Conservation (phyloP, 345 rosid species). For the Trapa incisa region DNA sequence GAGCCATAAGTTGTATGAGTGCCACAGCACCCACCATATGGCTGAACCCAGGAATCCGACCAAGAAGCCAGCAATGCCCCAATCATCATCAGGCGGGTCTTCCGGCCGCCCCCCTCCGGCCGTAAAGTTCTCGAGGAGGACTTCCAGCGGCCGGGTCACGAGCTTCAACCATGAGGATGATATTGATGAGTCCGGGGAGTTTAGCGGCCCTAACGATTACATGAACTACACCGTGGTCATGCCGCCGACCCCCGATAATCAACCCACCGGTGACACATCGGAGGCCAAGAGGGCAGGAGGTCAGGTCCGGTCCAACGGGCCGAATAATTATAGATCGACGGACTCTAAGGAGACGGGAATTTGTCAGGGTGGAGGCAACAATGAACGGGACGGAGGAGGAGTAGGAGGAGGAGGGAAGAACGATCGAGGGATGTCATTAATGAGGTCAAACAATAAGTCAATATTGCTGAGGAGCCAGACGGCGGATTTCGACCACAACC, state of each 20-base stretch:
- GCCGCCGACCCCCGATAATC: slow-evolving; percentile 97
- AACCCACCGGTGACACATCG: slow-evolving; percentile 32
- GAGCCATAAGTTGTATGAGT: neutral
- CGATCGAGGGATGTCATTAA: slow-evolving; percentile 39
- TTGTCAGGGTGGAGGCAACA: slow-evolving; percentile 22
- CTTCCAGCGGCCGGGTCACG: slow-evolving; percentile 54
- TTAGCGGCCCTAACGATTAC: slow-evolving; percentile 56
- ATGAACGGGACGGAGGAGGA: too few relatives aligned
- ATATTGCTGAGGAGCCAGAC: slow-evolving; percentile 85
- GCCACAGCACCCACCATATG: neutral
- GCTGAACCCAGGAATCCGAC: slow-evolving; percentile 23
- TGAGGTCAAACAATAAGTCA: slow-evolving; percentile 59
- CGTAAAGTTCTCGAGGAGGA: slow-evolving; percentile 50
- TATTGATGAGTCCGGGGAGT: slow-evolving; percentile 52
- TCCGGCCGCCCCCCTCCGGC: slow-evolving; percentile 38
- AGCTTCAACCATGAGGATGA: slow-evolving; percentile 74
- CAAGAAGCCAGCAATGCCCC: slow-evolving; percentile 22
- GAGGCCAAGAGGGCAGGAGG: slow-evolving; percentile 21
- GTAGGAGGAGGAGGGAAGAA: too few relatives aligned
- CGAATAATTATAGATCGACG: slow-evolving; percentile 7
- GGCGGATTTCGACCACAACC: slow-evolving; percentile 80
- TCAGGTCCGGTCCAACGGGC: slow-evolving; percentile 10
- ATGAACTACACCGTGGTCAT: slow-evolving; percentile 78
- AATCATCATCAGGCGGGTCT: slow-evolving; percentile 26
- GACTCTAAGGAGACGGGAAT: slow-evolving; percentile 12